Percentiles rank a stretch among this genome's conserved stretches.
These are phyloP conservation scores for Magnaporthiopsis incrustans DNA, from an alignment of 2,329 filamentous ascomycete genomes.

Conservation along the genomic window DNA sequence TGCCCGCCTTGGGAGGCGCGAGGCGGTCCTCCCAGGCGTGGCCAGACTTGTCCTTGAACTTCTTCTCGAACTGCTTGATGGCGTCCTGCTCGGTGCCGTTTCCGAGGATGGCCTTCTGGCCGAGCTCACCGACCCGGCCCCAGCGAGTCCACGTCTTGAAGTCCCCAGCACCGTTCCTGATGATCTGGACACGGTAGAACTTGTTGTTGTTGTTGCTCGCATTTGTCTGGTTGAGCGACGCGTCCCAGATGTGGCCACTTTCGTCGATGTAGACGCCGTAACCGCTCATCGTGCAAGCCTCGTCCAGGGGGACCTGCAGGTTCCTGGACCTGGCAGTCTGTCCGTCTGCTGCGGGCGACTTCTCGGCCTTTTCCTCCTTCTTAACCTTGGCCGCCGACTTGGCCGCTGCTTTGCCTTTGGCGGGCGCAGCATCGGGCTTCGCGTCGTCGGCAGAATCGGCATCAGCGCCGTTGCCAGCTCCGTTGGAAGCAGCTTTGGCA, in stretches of 20 bases:
- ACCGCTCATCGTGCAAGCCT: constrained; percentile 26
- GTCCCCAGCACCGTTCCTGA: constrained; percentile 28
- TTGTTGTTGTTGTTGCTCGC: constrained; percentile 70
- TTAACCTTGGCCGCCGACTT: constrained; percentile 12
- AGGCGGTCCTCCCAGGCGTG: constrained; percentile 45
- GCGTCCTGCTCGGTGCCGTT: constrained; percentile 34
- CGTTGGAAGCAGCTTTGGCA: constrained; percentile 9
- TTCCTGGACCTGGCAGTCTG: constrained; percentile 39
- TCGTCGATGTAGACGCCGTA: constrained; percentile 58
- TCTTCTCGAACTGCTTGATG: constrained; percentile 45
- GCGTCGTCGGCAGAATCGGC: neutral
- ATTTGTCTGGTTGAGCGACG: constrained; percentile 72
- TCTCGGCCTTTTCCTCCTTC: constrained; percentile 6
- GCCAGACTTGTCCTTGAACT: constrained; percentile 56
- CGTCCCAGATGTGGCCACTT: constrained; percentile 64
- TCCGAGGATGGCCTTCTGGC: constrained; percentile 38
- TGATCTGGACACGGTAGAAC: constrained; percentile 65
- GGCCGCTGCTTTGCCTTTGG: neutral
- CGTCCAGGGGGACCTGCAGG: constrained; percentile 42
- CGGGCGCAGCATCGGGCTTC: neutral
- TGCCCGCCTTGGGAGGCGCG: constrained; percentile 50
- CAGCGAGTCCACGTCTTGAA: constrained; percentile 68
- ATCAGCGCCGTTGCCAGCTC: neutral
- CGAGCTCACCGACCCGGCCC: constrained; percentile 64
- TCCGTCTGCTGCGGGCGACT: constrained; percentile 17